A percentile compares a stretch with the other conserved stretches of the same genome.
These are phyloP conservation scores for Chrysanthemum seticuspe DNA, from an alignment of 129 eudicot species.

Conservation along the genomic window DNA sequence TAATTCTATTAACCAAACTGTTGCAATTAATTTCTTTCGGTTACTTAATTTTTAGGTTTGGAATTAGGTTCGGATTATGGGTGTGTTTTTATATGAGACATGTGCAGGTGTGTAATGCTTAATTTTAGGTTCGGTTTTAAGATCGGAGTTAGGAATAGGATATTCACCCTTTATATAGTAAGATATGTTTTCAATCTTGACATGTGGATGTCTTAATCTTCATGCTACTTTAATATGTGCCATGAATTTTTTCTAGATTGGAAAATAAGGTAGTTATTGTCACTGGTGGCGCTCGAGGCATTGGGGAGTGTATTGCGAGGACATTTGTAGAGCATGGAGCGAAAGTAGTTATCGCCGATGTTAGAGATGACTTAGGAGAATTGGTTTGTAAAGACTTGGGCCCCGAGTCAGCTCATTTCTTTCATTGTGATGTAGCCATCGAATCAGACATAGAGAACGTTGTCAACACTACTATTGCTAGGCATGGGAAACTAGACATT, in stretches of 20 bases:
- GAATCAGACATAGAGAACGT: conserved; percentile 30
- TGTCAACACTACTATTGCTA: conserved; percentile 24
- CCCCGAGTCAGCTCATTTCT: background rate
- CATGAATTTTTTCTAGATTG: background rate
- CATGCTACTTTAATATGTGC: background rate
- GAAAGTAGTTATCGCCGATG: conserved; percentile 24
- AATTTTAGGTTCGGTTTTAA: too few species aligned
- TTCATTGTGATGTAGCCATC: conserved; percentile 28
- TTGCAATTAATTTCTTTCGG: too few species aligned
- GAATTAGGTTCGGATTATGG: too few species aligned
- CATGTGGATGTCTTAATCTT: background rate
- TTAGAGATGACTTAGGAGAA: conserved; percentile 28
- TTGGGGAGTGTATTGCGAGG: conserved; percentile 34
- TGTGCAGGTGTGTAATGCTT: too few species aligned
- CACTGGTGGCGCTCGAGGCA: conserved; percentile 37
- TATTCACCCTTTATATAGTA: too few species aligned
- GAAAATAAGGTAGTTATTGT: conserved; percentile 31
- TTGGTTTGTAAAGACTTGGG: conserved; percentile 27
- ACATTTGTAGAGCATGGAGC: conserved; percentile 28
- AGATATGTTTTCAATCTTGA: background rate
- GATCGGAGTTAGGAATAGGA: too few species aligned
- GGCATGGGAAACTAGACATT: conserved; percentile 37
- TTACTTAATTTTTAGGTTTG: too few species aligned
- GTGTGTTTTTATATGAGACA: too few species aligned
- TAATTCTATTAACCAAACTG: too few species aligned